Evolutionary conservation across 306 rosid genomes (phyloP), one percentile per base, ranked within the genome.

Genomic region (Cicer pinnatifidum): DNA sequence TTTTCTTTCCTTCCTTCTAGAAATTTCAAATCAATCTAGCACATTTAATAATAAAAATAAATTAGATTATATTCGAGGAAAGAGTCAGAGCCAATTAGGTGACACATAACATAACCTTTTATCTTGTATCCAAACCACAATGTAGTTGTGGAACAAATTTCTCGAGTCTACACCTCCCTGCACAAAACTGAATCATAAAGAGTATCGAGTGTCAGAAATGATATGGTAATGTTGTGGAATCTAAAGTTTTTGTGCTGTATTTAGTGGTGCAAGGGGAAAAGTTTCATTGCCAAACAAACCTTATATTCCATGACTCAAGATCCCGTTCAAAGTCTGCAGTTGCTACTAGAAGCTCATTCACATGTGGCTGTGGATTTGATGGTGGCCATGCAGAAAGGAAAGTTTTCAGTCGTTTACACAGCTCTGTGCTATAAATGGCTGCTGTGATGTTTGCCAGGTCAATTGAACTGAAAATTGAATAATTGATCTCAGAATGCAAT

Each of bases 1-100:
- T 94, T 94, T 85, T 94, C 98, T 78, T 94, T 94, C 84, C 97
- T 84, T 65, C 97, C 98, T 81, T 94, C 97, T 0, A 94, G 91
- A 85, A 91, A 94, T 69, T 86, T 89, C 82, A 94, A 41, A 50
- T 91, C 86, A 46, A 89, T 89, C 98, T 93, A 76, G 75, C 47
- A 69, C 63, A 80, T 69, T 46, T 17, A 11, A 78, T 17, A 11
- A 78, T 35, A 6, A 44, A 75, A 35, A 77, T 15, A 13, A 11
- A 23, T 72, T 71, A 76, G 69, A 73, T 16, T 63, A 76, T 67
- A 75, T 33, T 41, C 16, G 20, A 67, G 70, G 84, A 79, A 75
- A 65, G 57, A 60, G 51, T 28, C 40, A 50, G 15, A 33, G 11
- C 3, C 39, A 16, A 58, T 9, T 8, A 8, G 20, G 61, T 54